Evolutionary conservation across 1,284 basidiomycete species (phyloP), one percentile per base, ranked within the genome.

Genomic region (Rhodotorula sp.): DNA sequence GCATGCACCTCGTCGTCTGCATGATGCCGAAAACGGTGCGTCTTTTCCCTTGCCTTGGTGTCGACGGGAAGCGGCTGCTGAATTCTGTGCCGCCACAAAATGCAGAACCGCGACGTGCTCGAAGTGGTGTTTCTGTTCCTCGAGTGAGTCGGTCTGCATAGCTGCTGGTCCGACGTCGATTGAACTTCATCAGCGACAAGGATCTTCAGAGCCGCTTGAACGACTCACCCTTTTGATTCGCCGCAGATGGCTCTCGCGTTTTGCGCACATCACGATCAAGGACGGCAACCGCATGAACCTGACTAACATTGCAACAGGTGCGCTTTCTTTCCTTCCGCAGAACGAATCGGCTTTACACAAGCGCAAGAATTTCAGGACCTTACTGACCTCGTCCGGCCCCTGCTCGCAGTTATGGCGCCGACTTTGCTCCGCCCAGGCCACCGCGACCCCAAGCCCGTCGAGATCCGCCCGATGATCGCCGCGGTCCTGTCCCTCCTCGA

Each of bases 1-100:
- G 68, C 1, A 70, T 75, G 73, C 73, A 75, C 43, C 68, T 75
- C 51, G 71, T 72, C 3, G 51, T 75, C 34, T 75, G 73, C 47
- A 47, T 75, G 15, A 72, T 75, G 73, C 73, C 73, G 1, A 68
- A 66, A 12, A 66, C 58, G 1, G 62, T 64, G 21, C 7, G 62
- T 56, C 5, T 4, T 5, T 21, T 18, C 15, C 3, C 2, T 14
- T 43, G 39, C 39, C 10, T 14, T 14, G 10, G 10, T 16, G 5
- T 20, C 15, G 14, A 39, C 26, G 31, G 16, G 29, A 10, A 14
- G 21, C 12, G 23, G 21, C 2, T 39, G 23, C 5, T 8, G 18
- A 3, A 7, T 16, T 16, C 3, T 26, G 15, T 10, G 16, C 16
- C 20, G 2, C 5, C 26, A 31, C 16, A 43, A 18, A 29, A 47